Conservation (phyloP, 495 filamentous ascomycete species). For the Penicillium fimorum region DNA sequence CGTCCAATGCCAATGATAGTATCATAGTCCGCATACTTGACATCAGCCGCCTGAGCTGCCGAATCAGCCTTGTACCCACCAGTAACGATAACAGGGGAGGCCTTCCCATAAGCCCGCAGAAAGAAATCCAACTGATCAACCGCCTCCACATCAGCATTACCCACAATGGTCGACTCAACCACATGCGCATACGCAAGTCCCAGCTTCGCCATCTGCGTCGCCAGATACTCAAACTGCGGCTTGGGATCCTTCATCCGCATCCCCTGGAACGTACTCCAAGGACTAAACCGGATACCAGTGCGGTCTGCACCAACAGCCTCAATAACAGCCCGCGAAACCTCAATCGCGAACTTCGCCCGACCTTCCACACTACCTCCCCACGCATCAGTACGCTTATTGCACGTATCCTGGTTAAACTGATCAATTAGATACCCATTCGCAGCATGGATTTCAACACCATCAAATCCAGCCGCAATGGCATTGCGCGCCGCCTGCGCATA, state of each 20-base stretch:
- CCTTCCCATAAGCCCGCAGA: conserved; percentile 40
- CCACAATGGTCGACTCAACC: conserved; percentile 52
- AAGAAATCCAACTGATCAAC: conserved; percentile 52
- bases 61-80: conserved; percentile 54
- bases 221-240: conserved; percentile 61
- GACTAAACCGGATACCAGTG: conserved; percentile 62
- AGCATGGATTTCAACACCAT: conserved; percentile 73
- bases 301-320: conserved; percentile 62
- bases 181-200: conserved; percentile 66
- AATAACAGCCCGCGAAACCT: conserved; percentile 60
- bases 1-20: conserved; percentile 59
- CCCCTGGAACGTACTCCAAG: conserved; percentile 63
- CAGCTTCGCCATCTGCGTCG: conserved; percentile 51
- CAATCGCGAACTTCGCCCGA: conserved; percentile 62
- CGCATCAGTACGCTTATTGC: conserved; percentile 61
- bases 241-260: conserved; percentile 66
- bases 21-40: conserved; percentile 52
- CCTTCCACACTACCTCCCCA: conserved; percentile 76
- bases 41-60: conserved; percentile 53
- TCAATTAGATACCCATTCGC: conserved; percentile 76
- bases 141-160: conserved; percentile 43
- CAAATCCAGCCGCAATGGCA: conserved; percentile 68
- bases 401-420: conserved; percentile 65
- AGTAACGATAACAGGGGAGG: conserved; percentile 57
- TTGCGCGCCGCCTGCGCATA: conserved; percentile 62